These are phyloP conservation scores for Panaeolus cyanescens DNA, from an alignment of 768 basidiomycete genomes.

Conservation along the genomic window DNA sequence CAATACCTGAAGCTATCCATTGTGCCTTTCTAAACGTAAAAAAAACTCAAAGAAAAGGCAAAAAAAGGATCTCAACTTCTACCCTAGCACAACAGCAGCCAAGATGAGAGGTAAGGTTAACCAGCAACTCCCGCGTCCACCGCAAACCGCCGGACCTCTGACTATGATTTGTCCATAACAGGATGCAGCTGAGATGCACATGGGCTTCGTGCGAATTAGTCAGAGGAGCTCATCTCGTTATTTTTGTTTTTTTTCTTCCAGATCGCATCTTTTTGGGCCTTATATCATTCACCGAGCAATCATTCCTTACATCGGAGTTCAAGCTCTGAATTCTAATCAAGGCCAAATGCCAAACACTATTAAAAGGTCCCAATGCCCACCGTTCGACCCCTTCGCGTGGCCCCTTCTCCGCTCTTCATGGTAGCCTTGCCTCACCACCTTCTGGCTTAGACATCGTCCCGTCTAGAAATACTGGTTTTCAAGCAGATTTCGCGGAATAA, in stretches of 20 bases:
- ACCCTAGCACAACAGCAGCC: no score
- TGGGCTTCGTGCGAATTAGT: slow-evolving; percentile 1
- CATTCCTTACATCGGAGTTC: background rate
- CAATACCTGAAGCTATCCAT: background rate
- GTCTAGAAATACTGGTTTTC: background rate
- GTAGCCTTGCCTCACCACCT: background rate
- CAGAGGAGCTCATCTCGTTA: background rate
- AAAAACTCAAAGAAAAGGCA: background rate
- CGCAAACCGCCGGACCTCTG: background rate
- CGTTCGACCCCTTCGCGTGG: background rate
- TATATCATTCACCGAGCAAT: background rate
- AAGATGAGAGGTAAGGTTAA: background rate
- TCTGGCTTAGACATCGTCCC: background rate
- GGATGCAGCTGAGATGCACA: background rate
- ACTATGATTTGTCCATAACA: background rate
- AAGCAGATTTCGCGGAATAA: background rate
- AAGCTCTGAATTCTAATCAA: background rate
- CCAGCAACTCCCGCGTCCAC: background rate
- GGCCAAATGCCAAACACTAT: background rate
- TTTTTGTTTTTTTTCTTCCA: background rate
- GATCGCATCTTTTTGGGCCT: background rate
- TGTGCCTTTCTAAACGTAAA: background rate
- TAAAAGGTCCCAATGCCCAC: background rate
- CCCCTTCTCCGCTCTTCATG: background rate
- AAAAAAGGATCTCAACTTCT: background rate